Base-by-base conservation (phyloP, 768 basidiomycete genomes). In the Kwoniella mangroviensis region DNA sequence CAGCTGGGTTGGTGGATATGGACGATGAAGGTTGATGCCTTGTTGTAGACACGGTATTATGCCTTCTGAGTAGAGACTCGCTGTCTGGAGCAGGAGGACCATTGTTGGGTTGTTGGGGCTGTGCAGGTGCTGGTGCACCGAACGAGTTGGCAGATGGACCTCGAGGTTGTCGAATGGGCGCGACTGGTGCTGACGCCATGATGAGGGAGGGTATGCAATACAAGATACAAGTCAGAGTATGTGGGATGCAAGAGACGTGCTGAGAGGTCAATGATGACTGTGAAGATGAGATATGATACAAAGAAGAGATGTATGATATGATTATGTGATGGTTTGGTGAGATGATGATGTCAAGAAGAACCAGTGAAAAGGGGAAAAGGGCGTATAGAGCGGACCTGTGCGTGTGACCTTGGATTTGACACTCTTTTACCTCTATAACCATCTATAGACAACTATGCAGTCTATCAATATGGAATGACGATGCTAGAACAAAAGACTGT, bases 331-430 rank as follows among this genome's bases (percentile, higher is more conserved):
- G 42, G 24, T 4, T 4, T 3, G 24, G 26, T 15, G 45, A 49
- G 17, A 65, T 41, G 62, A 52, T 34, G 34, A n/a, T 17, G 49
- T 21, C 15, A 10, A 65, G n/a, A 13, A 34, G 40, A 26, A 41
- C 6, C 17, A 12, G 26, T 24, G 17, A 19, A 43, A 26, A 41
- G 41, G 40, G 10, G 53, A 40, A 4, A 40, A 52, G n/a, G 96
- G 87, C 75, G 97, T 97, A 76, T 96, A 83, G 70, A 90, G 92
- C 55, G 96, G 97, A 19, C 95, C 95, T 72, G 78, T 76, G 52
- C 75, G 72, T 34, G 75, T 81, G 22, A 40, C 34, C 28, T 13
- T 26, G 34, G 34, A 34, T 34, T 34, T 34, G 4, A 34, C 34
- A 34, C 34, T 34, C 34, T 34, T 34, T 1, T 34, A 34, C 34